phyloP scores from a whole-genome alignment of 2,329 filamentous ascomycete species.

The Aspergillus sp. region DNA sequence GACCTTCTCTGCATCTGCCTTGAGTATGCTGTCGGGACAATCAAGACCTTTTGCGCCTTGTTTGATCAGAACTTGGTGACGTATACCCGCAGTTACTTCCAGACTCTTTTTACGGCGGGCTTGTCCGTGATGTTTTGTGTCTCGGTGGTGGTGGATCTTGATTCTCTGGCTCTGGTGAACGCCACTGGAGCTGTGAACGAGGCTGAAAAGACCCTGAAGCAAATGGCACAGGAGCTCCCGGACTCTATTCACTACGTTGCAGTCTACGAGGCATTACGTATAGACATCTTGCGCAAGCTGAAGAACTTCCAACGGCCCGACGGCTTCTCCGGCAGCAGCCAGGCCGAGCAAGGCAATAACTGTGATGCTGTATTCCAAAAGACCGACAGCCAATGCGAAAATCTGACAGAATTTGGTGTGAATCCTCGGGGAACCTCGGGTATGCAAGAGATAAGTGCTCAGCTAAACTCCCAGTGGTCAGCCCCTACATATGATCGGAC shows the following conservation, averaged over 20 bases:
- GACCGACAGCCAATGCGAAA: no score
- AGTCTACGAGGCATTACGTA: constrained; percentile 19
- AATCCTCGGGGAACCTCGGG: no score
- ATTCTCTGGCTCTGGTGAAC: constrained; percentile 1
- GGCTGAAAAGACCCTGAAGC: constrained; percentile 10
- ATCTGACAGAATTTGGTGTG: no score
- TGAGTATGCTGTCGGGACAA: constrained; percentile 34
- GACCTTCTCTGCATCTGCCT: constrained; percentile 35
- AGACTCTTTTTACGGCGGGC: constrained; percentile 47
- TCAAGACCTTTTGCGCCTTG: constrained; percentile 39
- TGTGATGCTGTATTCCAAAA: no score
- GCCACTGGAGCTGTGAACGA: constrained; percentile 13
- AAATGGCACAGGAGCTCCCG: constrained; percentile 15
- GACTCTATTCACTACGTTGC: constrained; percentile 20
- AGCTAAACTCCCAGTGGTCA: no score
- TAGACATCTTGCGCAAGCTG: constrained; percentile 1
- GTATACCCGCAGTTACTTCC: constrained; percentile 49
- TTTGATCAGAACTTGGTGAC: constrained; percentile 37
- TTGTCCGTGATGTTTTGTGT: constrained; percentile 35
- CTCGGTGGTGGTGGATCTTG: constrained; percentile 14
- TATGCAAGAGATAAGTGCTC: no score
- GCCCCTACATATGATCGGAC: no score
- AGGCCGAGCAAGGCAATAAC: not conserved
- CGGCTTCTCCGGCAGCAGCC: not conserved
- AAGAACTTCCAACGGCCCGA: not conserved